These are phyloP conservation scores for Termitomyces bulborhizus DNA, from an alignment of 768 basidiomycete species.

Conservation along the genomic window DNA sequence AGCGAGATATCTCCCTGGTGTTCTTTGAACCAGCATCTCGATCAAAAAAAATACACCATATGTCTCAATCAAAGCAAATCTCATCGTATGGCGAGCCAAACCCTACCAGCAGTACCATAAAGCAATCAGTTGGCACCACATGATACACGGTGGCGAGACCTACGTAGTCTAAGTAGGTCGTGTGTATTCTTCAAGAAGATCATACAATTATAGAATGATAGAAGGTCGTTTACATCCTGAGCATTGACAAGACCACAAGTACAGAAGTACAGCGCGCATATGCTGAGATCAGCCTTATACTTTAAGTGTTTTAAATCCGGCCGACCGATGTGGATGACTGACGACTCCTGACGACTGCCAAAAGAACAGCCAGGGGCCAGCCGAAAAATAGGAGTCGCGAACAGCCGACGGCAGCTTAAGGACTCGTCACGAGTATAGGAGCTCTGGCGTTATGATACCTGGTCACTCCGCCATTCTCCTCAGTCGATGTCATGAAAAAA, in stretches of 20 bases:
- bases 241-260: background rate
- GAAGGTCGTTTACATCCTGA: background rate
- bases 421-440: background rate
- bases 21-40: background rate
- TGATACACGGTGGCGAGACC: background rate
- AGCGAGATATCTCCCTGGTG: no score
- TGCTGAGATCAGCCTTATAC: background rate
- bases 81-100: no score
- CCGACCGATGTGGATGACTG: background rate
- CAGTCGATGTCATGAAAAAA: no score
- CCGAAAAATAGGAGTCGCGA: background rate
- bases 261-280: background rate
- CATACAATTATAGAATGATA: background rate
- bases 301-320: background rate
- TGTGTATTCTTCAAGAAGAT: background rate
- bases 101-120: background rate
- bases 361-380: background rate
- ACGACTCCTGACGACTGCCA: no score
- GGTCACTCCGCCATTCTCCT: background rate
- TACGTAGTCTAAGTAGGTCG: background rate
- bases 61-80: no score
- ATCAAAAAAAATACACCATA: background rate
- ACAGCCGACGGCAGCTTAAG: background rate
- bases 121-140: background rate
- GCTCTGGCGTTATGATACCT: no score